Base-by-base conservation (phyloP, 2,329 filamentous ascomycete species). In the Penicillium psychrosexuale region DNA sequence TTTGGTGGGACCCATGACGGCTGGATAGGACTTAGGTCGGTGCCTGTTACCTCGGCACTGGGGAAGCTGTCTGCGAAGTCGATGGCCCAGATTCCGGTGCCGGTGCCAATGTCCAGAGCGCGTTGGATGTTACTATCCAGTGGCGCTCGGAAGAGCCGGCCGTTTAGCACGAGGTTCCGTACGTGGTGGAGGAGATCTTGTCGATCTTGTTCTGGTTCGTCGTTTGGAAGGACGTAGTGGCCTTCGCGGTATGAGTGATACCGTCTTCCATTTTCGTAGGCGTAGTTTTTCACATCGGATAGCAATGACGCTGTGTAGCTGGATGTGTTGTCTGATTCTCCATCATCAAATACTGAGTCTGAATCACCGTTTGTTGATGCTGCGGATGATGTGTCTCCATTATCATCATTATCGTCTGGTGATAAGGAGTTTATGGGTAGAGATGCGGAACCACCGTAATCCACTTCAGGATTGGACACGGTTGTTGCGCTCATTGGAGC, bases 11-110 rank as follows among this genome's bases (percentile, higher is more conserved):
- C 62, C 70, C 75, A 79, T 34, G 63, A 60, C 15, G 68, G 65
- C 55, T 69, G 66, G 51, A 69, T 70, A 12, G 79, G 77, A 12
- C 75, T 78, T 43, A 80, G 72, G 55, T 80, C 78, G 15, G 72
- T 79, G 24, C 78, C 79, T 7, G 75, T 70, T 42, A 82, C 71
- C 31, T 69, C 66, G 19, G 77, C 73, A 37, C 61, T 59, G 19
- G 74, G 72, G 51, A 71, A 64, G 37, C 67, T 54, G 63, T 76
- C 59, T 53, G 66, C 70, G 9, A 72, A 69, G 31, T 75, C 70
- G 12, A 69, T 69, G n/a, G 66, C 66, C 68, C 67, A 70, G 42
- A 68, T 64, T 1, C 68, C 67, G 2, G 62, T 77, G 59, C 57
- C 75, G 51, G 75, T 77, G 66, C 56, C 75, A 36, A 70, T 75